phyloP scores from a whole-genome alignment of 495 filamentous ascomycete genomes.

The Hypoxylon intermedium region DNA sequence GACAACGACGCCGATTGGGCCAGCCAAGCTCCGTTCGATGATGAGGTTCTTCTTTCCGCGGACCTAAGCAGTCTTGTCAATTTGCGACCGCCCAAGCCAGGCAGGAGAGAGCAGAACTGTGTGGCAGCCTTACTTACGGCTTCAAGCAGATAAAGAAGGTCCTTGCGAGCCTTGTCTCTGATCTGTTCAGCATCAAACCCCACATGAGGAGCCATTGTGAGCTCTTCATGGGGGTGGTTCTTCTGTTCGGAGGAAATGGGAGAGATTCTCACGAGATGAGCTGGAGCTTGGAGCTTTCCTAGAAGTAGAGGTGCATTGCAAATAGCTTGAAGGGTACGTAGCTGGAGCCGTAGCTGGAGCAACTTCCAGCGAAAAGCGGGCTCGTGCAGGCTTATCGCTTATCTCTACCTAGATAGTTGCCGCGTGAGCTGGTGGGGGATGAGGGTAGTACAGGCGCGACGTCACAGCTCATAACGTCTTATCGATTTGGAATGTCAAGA shows the following conservation, averaged over 20 bases:
- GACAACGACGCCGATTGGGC: slow-evolving; percentile 86
- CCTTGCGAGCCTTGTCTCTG: slow-evolving; percentile 81
- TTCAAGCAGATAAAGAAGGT: slow-evolving; percentile 85
- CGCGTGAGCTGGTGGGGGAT: not conserved
- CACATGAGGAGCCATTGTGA: slow-evolving; percentile 69
- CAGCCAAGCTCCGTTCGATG: slow-evolving; percentile 87
- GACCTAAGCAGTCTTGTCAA: slow-evolving; percentile 65
- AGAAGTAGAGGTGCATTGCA: too few relatives aligned
- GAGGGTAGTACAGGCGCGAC: slow-evolving; percentile 11
- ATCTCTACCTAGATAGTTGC: slow-evolving; percentile 15
- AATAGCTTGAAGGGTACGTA: not conserved
- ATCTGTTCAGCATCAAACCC: slow-evolving; percentile 82
- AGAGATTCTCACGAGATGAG: slow-evolving; percentile 8
- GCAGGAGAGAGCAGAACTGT: slow-evolving; percentile 3
- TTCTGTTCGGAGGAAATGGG: slow-evolving; percentile 17
- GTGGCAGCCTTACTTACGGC: slow-evolving; percentile 74
- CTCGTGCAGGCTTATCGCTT: slow-evolving; percentile 22
- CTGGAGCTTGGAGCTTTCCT: slow-evolving; percentile 2
- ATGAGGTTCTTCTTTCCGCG: slow-evolving; percentile 98
- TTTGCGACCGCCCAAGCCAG: slow-evolving; percentile 28
- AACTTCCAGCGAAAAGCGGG: slow-evolving; percentile 14
- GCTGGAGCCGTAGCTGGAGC: not conserved
- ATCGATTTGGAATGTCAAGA: too few relatives aligned
- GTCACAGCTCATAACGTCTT: slow-evolving; percentile 38
- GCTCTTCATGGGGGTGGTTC: slow-evolving; percentile 54